These are phyloP conservation scores for Aspergillus bertholletiae DNA, from an alignment of 495 filamentous ascomycete species.

Conservation along the genomic window DNA sequence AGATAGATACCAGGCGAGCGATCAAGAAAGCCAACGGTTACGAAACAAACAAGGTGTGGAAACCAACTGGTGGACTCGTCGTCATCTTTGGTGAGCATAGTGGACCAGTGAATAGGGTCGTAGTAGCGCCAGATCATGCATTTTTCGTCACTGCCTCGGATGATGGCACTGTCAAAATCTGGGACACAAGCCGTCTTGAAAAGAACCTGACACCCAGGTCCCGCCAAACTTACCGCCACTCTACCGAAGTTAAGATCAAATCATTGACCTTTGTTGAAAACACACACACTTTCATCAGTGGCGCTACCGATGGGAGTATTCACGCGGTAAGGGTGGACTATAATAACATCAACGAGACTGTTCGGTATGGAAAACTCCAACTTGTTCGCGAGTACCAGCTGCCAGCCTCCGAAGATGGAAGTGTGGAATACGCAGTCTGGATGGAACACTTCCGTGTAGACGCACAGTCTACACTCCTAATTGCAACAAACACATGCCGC, in stretches of 20 bases:
- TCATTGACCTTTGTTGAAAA: slow-evolving; percentile 88
- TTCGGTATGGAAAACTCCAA: slow-evolving; percentile 74
- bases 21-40: slow-evolving; percentile 57
- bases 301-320: slow-evolving; percentile 84
- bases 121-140: slow-evolving; percentile 81
- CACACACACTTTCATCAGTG: slow-evolving; percentile 88
- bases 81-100: slow-evolving; percentile 87
- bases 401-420: slow-evolving; percentile 37
- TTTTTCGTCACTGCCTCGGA: slow-evolving; percentile 96
- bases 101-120: slow-evolving; percentile 75
- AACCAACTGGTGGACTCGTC: slow-evolving; percentile 77
- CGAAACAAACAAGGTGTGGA: slow-evolving; percentile 61
- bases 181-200: slow-evolving; percentile 88
- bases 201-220: slow-evolving; percentile 83
- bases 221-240: slow-evolving; percentile 81
- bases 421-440: slow-evolving; percentile 77
- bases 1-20: slow-evolving; percentile 58
- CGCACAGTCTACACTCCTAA: slow-evolving; percentile 69
- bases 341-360: slow-evolving; percentile 50
- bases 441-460: slow-evolving; percentile 88
- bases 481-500: slow-evolving; percentile 83
- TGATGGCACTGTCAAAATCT: slow-evolving; percentile 88
- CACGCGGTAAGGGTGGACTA: slow-evolving; percentile 86
- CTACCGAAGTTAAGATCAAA: slow-evolving; percentile 64
- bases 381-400: slow-evolving; percentile 79